Base-by-base conservation (phyloP, 2,329 filamentous ascomycete genomes). In the Ambrosiella xylebori region DNA sequence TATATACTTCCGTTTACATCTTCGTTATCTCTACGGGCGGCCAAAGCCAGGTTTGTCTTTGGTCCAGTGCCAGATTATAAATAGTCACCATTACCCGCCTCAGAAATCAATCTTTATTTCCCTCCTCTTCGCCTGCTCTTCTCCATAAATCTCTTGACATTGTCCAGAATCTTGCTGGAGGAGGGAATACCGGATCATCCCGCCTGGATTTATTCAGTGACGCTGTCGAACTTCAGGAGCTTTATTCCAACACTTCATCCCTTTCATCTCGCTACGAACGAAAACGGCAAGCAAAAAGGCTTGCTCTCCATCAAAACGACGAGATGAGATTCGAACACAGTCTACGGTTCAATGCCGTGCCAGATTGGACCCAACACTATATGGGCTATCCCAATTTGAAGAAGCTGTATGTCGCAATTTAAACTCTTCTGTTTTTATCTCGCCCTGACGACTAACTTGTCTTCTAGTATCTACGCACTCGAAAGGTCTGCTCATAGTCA, bases 291-390 rank as follows among this genome's bases (percentile, higher is more conserved):
- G 74, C 77, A 69, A 89, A 89, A 75, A 78, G 81, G 69, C 74
- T 75, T 67, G 79, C 80, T 76, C 82, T 90, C 65, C 80, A 86
- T 65, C 76, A 83, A 65, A 79, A 76, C 64, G 83, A 86, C 81
- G 87, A 88, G 68, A 98, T 98, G 93, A 97, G 97, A 84, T 98
- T 98, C 77, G 97, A 91, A 15, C 93, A 98, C 71, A 97, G 91
- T 72, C 85, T 98, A 65, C 93, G 98, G 76, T 98, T 98, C 74
- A 98, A 98, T 75, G 90, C 93, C 63, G 93, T 98, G 65, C 93
- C 93, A n/a, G 93, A 98, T 72, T 98, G 93, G 93, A 96, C 88
- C 75, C 90, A 84, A 66, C 83, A 97, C 71, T 98, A 98, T 71
- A 94, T 98, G 68, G 87, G 90, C 61, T 98, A 98, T 72, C 96